phyloP scores from a whole-genome alignment of 768 basidiomycete genomes.

The Collybiopsis confluens region DNA sequence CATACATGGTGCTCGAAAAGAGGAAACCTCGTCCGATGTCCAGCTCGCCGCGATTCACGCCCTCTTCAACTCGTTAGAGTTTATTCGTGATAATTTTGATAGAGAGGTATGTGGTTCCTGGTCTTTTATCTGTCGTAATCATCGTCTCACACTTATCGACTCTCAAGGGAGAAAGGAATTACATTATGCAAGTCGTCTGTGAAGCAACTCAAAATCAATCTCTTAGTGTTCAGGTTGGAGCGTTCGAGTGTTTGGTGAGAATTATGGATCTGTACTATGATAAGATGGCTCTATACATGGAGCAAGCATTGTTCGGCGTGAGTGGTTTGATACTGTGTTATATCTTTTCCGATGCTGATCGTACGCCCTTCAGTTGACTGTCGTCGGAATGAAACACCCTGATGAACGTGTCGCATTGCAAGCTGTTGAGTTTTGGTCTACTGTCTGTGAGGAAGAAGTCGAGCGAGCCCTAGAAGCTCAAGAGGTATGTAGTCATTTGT shows the following conservation, averaged over 20 bases:
- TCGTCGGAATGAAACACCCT: slow-evolving; percentile 92
- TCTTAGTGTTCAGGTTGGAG: slow-evolving; percentile 85
- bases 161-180: slow-evolving; percentile 91
- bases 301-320: slow-evolving; percentile 95
- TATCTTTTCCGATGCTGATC: too few species aligned
- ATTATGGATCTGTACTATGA: slow-evolving; percentile 99
- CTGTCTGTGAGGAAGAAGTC: slow-evolving; percentile 96
- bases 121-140: neutral
- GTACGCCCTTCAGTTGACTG: slow-evolving; percentile 64
- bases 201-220: slow-evolving; percentile 89
- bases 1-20: slow-evolving; percentile 95
- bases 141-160: slow-evolving; percentile 4
- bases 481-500: slow-evolving; percentile 51
- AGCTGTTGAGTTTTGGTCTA: slow-evolving; percentile 99
- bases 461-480: slow-evolving; percentile 88
- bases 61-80: slow-evolving; percentile 92
- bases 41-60: slow-evolving; percentile 92
- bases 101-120: slow-evolving; percentile 66
- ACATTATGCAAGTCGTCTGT: slow-evolving; percentile 99
- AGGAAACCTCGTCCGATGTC: slow-evolving; percentile 87
- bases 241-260: slow-evolving; percentile 92
- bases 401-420: slow-evolving; percentile 93
- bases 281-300: slow-evolving; percentile 99
- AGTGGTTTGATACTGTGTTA: too few species aligned
- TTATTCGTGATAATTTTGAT: slow-evolving; percentile 96